These are phyloP conservation scores for Fusarium torulosum DNA, from an alignment of 2,329 filamentous ascomycete genomes.

Conservation along the genomic window DNA sequence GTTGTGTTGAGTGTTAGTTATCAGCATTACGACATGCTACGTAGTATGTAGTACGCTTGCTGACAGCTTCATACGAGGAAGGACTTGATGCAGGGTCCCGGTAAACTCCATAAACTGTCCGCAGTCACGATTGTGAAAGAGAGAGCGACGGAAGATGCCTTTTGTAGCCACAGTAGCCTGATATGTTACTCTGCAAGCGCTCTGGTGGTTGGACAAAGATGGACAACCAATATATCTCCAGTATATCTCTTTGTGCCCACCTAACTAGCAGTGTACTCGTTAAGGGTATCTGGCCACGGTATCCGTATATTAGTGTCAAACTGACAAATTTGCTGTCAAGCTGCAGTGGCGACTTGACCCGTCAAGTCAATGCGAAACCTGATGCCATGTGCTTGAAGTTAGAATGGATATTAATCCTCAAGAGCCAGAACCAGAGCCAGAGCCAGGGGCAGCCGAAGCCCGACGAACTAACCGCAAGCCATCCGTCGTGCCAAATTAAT, in stretches of 20 bases:
- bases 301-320: not conserved
- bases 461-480: slow-evolving; percentile 45
- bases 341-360: slow-evolving; percentile 32
- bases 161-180: not conserved
- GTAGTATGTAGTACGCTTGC: not conserved
- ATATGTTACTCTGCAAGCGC: too few relatives aligned
- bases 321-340: slow-evolving; percentile 6
- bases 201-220: too few relatives aligned
- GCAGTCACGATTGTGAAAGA: too few relatives aligned
- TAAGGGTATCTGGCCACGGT: too few relatives aligned
- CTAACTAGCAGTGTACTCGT: too few relatives aligned
- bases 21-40: slow-evolving; percentile 1
- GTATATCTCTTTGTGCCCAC: too few relatives aligned
- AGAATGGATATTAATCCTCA: slow-evolving; percentile 22
- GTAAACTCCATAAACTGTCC: not conserved
- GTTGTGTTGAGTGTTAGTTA: slow-evolving; percentile 3
- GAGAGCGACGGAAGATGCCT: not conserved
- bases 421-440: too few relatives aligned
- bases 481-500: slow-evolving; percentile 48
- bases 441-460: slow-evolving; percentile 33
- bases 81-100: too few relatives aligned
- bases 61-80: slow-evolving; percentile 20
- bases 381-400: slow-evolving; percentile 41
- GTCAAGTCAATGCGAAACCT: slow-evolving; percentile 28
- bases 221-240: too few relatives aligned